phyloP scores from a whole-genome alignment of 306 rosid genomes.

The Cicer bijugum region DNA sequence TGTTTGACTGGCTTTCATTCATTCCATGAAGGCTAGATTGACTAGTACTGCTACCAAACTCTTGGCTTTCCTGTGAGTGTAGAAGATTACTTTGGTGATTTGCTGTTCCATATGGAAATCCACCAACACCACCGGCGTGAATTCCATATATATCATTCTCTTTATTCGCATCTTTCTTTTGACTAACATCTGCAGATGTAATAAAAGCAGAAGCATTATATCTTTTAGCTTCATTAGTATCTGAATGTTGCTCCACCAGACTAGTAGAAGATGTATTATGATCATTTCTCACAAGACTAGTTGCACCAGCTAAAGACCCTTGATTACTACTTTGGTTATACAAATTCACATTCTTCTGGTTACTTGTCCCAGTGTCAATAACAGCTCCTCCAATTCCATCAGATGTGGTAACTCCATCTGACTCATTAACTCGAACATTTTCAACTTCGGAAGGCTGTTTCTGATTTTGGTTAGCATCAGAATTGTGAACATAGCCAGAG shows the following conservation, averaged over 20 bases:
- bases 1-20: conserved; percentile 54
- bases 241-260: conserved; percentile 47
- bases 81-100: conserved; percentile 48
- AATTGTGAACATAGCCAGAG: conserved; percentile 46
- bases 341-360: conserved; percentile 47
- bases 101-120: conserved; percentile 50
- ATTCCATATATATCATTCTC: conserved; percentile 46
- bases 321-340: conserved; percentile 52
- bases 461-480: conserved; percentile 57
- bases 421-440: conserved; percentile 56
- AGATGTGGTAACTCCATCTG: conserved; percentile 74
- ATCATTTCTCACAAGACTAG: conserved; percentile 45
- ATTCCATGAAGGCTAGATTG: conserved; percentile 52
- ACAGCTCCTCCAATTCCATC: conserved; percentile 52
- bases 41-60: conserved; percentile 49
- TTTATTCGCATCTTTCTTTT: conserved; percentile 46
- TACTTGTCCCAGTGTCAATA: conserved; percentile 47
- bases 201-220: conserved; percentile 47
- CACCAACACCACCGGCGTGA: conserved; percentile 45
- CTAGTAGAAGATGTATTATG: conserved; percentile 49
- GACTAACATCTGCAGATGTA: conserved; percentile 49
- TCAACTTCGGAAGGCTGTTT: conserved; percentile 71
- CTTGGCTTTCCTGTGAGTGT: conserved; percentile 53
- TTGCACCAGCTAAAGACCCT: conserved; percentile 46
- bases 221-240: conserved; percentile 51